Evolutionary conservation across 805 yeast species (phyloP).

Genomic region (Pichia manshurica): DNA sequence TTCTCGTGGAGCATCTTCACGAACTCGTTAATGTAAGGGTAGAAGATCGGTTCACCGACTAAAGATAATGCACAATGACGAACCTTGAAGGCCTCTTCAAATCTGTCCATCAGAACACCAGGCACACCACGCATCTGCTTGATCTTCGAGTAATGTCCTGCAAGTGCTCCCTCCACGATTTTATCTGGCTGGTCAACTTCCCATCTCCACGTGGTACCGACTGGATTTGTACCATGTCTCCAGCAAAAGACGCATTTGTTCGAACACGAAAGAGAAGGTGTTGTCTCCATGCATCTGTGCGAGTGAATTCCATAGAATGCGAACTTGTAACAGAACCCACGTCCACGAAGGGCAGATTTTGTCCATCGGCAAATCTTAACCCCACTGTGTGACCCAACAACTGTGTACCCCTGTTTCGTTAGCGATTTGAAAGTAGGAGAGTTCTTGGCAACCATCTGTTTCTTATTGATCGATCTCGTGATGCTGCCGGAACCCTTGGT

Average conservation of each 20-base stretch:
- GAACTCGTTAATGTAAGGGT: constrained; percentile 85
- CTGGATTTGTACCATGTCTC: constrained; percentile 97
- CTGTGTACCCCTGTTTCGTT: constrained; percentile 89
- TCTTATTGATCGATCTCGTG: constrained; percentile 32
- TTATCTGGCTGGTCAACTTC: constrained; percentile 85
- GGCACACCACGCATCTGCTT: constrained; percentile 96
- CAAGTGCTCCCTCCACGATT: constrained; percentile 77
- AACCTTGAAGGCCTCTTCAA: constrained; percentile 84
- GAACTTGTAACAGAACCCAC: constrained; percentile 90
- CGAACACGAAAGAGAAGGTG: constrained; percentile 90
- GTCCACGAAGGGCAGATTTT: constrained; percentile 84
- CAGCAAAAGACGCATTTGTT: constrained; percentile 95
- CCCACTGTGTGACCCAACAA: constrained; percentile 92
- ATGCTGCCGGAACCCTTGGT: constrained; percentile 18
- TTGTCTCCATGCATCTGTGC: constrained; percentile 92
- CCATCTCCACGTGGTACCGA: constrained; percentile 96
- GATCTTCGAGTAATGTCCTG: constrained; percentile 85
- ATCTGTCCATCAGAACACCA: constrained; percentile 83
- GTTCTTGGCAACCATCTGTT: constrained; percentile 84
- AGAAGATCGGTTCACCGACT: constrained; percentile 93
- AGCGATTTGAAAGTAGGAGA: constrained; percentile 85
- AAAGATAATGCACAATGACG: constrained; percentile 87
- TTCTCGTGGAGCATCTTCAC: constrained; percentile 72
- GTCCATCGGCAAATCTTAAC: constrained; percentile 97
- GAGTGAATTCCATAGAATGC: constrained; percentile 88